These are phyloP conservation scores for Phytophthora pini DNA, from an alignment of 352 stramenopile genomes.

Conservation along the genomic window DNA sequence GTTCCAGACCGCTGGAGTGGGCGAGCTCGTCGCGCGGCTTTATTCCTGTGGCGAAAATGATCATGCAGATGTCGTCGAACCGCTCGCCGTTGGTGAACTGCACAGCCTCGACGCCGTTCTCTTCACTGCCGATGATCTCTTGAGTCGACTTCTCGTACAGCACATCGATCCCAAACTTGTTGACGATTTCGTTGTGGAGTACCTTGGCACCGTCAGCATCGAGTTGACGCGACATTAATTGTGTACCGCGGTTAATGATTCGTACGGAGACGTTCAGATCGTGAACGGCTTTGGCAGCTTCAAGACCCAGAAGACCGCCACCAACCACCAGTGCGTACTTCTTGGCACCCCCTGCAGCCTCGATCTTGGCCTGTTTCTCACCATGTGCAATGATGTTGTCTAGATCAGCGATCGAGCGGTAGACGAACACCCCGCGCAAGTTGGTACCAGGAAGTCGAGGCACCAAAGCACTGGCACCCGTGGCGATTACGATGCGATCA, in stretches of 20 bases:
- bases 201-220: slow-evolving; percentile 91
- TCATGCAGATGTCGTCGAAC: slow-evolving; percentile 89
- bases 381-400: slow-evolving; percentile 88
- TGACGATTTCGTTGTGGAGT: slow-evolving; percentile 91
- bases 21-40: slow-evolving; percentile 92
- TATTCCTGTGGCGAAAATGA: slow-evolving; percentile 93
- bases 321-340: slow-evolving; percentile 61
- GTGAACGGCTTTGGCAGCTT: slow-evolving; percentile 90
- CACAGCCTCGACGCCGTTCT: slow-evolving; percentile 68
- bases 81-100: slow-evolving; percentile 86
- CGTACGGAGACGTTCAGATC: slow-evolving; percentile 90
- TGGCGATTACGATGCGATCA: slow-evolving; percentile 91
- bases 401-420: slow-evolving; percentile 93
- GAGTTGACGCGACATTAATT: slow-evolving; percentile 94
- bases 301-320: slow-evolving; percentile 87
- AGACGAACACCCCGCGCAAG: slow-evolving; percentile 92
- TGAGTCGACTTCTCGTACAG: slow-evolving; percentile 90
- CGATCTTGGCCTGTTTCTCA: slow-evolving; percentile 53
- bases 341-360: slow-evolving; percentile 33
- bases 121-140: slow-evolving; percentile 47
- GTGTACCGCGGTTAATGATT: slow-evolving; percentile 92
- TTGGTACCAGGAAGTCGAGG: slow-evolving; percentile 84
- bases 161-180: slow-evolving; percentile 82
- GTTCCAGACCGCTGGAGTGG: slow-evolving; percentile 56
- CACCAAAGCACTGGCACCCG: slow-evolving; percentile 88